Evolutionary conservation across 192 early-diverging fungal species (phyloP).

Genomic region (Blastocladiella britannica): DNA sequence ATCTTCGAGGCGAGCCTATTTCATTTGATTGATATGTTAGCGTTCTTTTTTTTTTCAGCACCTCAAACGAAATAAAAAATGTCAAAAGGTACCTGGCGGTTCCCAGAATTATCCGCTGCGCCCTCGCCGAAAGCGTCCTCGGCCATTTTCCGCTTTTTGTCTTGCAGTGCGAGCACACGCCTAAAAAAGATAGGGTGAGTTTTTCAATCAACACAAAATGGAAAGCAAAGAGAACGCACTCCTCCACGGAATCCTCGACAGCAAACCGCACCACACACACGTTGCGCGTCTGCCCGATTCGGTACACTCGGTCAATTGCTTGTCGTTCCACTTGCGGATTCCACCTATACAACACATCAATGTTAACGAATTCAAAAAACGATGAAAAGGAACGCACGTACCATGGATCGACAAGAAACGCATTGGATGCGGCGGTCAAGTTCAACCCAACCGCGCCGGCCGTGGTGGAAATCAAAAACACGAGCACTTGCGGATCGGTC

Average conservation of each 20-base stretch:
- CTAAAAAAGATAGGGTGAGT: too few relatives aligned
- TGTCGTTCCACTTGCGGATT: too few relatives aligned
- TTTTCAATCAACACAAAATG: too few relatives aligned
- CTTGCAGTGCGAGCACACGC: too few relatives aligned
- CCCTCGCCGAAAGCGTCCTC: background rate
- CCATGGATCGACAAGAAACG: conserved; percentile 24
- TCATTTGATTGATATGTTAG: background rate
- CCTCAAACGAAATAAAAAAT: background rate
- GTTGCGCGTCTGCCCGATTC: conserved; percentile 20
- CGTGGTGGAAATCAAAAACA: conserved; percentile 7
- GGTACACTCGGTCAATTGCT: conserved; percentile 19
- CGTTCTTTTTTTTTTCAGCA: too few relatives aligned
- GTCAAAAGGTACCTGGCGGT: too few relatives aligned
- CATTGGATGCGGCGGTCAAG: conserved; percentile 12
- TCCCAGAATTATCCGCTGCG: background rate
- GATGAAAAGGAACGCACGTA: too few relatives aligned
- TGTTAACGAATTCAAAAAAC: too few relatives aligned
- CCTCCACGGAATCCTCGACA: conserved; percentile 10
- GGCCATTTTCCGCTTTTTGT: conserved; percentile 4
- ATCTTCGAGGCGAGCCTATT: background rate
- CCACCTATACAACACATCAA: too few relatives aligned
- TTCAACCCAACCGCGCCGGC: conserved; percentile 23
- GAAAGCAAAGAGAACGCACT: conserved; percentile 4
- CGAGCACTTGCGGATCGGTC: conserved; percentile 4
- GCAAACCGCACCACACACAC: conserved; percentile 19